Evolutionary conservation across 176 grass and related monocot genomes (phyloP).

Genomic region (Olyra latifolia): DNA sequence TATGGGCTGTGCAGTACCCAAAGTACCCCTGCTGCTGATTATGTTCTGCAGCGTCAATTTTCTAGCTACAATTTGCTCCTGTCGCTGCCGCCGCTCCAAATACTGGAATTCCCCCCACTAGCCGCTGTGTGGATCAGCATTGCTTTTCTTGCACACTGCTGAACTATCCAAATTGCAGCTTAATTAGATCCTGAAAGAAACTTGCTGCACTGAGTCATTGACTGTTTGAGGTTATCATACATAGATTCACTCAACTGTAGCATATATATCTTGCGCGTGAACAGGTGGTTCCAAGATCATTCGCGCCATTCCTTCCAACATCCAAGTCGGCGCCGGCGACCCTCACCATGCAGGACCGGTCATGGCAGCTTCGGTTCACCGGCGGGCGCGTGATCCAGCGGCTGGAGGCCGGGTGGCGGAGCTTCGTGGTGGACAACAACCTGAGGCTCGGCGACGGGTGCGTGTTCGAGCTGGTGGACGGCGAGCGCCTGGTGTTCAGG

Average conservation of each 20-base stretch:
- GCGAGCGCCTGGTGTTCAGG: slow-evolving; percentile 32
- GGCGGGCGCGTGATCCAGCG: slow-evolving; percentile 10
- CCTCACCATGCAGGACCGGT: slow-evolving; percentile 12
- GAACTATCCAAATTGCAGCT: not conserved
- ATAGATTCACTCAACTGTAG: not conserved
- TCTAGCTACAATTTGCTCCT: too few species aligned
- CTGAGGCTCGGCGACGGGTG: slow-evolving; percentile 46
- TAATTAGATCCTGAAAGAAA: not conserved
- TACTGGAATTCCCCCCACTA: too few species aligned
- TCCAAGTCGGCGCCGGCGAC: not conserved
- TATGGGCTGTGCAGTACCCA: too few species aligned
- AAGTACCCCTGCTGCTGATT: too few species aligned
- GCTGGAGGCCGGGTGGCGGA: slow-evolving; percentile 38
- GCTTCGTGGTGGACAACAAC: slow-evolving; percentile 40
- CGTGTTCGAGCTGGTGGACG: slow-evolving; percentile 48
- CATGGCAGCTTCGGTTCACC: slow-evolving; percentile 48
- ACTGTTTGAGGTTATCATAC: not conserved
- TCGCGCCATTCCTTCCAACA: slow-evolving; percentile 36
- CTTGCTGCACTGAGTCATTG: not conserved
- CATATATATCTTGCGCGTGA: not conserved
- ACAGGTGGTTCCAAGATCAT: slow-evolving; percentile 39
- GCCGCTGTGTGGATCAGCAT: too few species aligned
- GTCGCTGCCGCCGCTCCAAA: too few species aligned
- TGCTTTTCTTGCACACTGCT: too few species aligned
- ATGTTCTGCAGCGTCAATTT: too few species aligned